Evolutionary conservation across 73 alveolate species (phyloP).

Genomic region (Paramecium sonneborni): DNA sequence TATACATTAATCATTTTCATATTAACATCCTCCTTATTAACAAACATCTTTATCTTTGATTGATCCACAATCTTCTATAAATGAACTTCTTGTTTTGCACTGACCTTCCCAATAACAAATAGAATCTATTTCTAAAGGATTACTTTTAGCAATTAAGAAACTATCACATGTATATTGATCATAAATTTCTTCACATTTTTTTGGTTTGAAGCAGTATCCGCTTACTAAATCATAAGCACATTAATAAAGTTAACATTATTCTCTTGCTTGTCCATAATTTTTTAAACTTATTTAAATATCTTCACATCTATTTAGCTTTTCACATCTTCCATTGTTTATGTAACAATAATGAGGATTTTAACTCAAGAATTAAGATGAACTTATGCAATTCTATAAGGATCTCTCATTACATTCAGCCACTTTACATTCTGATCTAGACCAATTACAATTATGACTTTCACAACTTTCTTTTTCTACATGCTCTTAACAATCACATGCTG

Average conservation of each 20-base stretch:
- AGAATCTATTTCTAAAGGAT: not conserved
- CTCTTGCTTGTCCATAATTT: not conserved
- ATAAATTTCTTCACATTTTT: not conserved
- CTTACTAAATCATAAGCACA: not conserved
- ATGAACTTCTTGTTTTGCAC: not conserved
- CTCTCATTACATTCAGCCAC: not conserved
- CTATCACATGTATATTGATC: not conserved
- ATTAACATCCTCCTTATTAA: not conserved
- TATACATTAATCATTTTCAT: not conserved
- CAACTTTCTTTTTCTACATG: not conserved
- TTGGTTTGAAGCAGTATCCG: constrained; percentile 17
- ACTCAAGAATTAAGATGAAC: not conserved
- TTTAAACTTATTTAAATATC: not conserved
- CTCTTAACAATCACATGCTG: constrained; percentile 24
- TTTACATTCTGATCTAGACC: not conserved
- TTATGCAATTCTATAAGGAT: not conserved
- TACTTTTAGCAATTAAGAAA: not conserved
- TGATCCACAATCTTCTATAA: not conserved
- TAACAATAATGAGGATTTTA: not conserved
- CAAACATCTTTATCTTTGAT: not conserved
- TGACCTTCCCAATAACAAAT: not conserved
- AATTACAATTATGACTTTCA: not conserved
- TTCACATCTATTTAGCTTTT: not conserved
- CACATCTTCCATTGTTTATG: not conserved
- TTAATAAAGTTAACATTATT: constrained; percentile 10